Evolutionary conservation across 768 basidiomycete genomes (phyloP), one percentile per base, ranked within the genome.

Genomic region (Lyophyllum atratum): DNA sequence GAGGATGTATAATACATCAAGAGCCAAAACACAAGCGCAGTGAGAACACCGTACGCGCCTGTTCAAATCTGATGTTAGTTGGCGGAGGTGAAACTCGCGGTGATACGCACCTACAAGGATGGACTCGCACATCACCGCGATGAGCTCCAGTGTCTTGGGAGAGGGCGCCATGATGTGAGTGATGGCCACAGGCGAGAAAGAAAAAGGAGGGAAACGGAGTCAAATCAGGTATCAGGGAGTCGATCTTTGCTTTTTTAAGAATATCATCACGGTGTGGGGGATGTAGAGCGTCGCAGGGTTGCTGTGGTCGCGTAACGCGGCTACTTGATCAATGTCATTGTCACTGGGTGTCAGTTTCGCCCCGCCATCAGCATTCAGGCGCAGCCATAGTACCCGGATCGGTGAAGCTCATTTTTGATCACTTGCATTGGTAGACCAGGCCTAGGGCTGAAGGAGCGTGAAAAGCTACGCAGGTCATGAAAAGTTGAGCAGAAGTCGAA

Each of bases 121-220:
- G 22, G 59, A 60, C 37, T 56, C 51, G 34, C 37, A 49, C 54
- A 60, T 60, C 1, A 60, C 51, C 2, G 54, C 51, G 4, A 60
- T 25, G 17, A 55, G 17, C 17, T 21, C 54, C 28, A 59, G 15
- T 12, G 54, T 37, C 22, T 39, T 42, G 42, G 53, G 15, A 50
- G 58, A 47, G 49, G 53, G 49, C 43, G 58, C 53, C 58, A 59
- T 59, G 15, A 14, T 9, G 34, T 15, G 34, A 37, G 12, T 15
- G 14, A n/a, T n/a, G 34, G 14, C 29, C 4, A 14, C 34, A 14
- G 17, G 12, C 6, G 3, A 37, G 17, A 15, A 15, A 3, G 11
- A 15, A 37, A 37, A 15, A 15, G 17, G 14, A 37, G 34, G 12
- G 11, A 15, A 37, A 37, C 12, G 14, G 34, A 14, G 34, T 37